phyloP scores from a whole-genome alignment of 768 basidiomycete species.

The Sarcodon sp. region DNA sequence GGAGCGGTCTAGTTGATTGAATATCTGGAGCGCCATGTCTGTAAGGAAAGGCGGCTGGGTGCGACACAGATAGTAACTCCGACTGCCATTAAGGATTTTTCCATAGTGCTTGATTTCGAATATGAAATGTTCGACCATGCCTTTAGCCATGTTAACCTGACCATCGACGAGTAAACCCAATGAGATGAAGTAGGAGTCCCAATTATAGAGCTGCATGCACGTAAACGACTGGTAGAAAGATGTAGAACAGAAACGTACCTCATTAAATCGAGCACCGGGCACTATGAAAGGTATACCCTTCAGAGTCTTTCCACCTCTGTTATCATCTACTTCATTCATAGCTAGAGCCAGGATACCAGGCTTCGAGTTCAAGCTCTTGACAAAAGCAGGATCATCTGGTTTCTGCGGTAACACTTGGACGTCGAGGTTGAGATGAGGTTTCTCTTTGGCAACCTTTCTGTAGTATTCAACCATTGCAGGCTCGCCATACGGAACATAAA shows the following conservation, averaged over 20 bases:
- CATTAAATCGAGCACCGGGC: slow-evolving; percentile 89
- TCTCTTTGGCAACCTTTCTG: slow-evolving; percentile 76
- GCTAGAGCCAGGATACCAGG: slow-evolving; percentile 92
- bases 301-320: slow-evolving; percentile 63
- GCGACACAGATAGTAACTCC: slow-evolving; percentile 90
- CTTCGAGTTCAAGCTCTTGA: slow-evolving; percentile 87
- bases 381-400: slow-evolving; percentile 78
- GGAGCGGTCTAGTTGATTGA: slow-evolving; percentile 85
- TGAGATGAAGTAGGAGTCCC: slow-evolving; percentile 92
- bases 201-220: slow-evolving; percentile 65
- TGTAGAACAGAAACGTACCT: slow-evolving; percentile 34
- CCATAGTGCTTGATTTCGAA: slow-evolving; percentile 98
- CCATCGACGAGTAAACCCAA: slow-evolving; percentile 93
- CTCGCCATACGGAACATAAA: slow-evolving; percentile 91
- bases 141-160: slow-evolving; percentile 87
- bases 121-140: slow-evolving; percentile 98
- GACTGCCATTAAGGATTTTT: slow-evolving; percentile 93
- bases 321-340: slow-evolving; percentile 85
- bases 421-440: slow-evolving; percentile 89
- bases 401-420: slow-evolving; percentile 83
- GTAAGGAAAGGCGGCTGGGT: slow-evolving; percentile 98
- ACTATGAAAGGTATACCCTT: slow-evolving; percentile 97
- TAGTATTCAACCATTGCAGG: slow-evolving; percentile 95
- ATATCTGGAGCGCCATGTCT: slow-evolving; percentile 97
- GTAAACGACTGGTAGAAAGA: slow-evolving; percentile 1